A percentile compares a stretch with the other conserved stretches of the same genome.
phyloP scores from a whole-genome alignment of 768 basidiomycete genomes.

The Suillus tomentosus region DNA sequence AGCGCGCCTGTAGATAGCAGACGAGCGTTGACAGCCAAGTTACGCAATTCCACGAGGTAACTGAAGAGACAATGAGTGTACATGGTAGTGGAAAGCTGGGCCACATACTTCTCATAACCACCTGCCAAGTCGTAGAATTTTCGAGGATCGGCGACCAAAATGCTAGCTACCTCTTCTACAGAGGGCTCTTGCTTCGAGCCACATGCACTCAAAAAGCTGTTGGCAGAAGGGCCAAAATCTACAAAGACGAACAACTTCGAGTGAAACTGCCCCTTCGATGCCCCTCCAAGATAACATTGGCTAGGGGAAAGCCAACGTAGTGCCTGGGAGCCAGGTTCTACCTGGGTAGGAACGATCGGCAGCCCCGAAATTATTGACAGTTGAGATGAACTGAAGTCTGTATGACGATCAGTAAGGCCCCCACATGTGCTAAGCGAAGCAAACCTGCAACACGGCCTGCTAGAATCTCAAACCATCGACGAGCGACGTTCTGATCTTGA shows the following conservation, averaged over 20 bases:
- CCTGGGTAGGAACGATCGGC: slow-evolving; percentile 66
- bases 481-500: slow-evolving; percentile 51
- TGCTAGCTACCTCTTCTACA: slow-evolving; percentile 76
- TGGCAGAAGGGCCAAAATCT: slow-evolving; percentile 82
- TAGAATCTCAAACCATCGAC: slow-evolving; percentile 67
- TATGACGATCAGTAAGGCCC: slow-evolving; percentile 7
- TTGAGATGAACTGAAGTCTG: slow-evolving; percentile 62
- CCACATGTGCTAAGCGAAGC: slow-evolving; percentile 21
- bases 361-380: slow-evolving; percentile 56
- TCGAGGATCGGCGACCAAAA: slow-evolving; percentile 66
- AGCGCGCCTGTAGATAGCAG: slow-evolving; percentile 51
- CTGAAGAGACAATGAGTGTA: slow-evolving; percentile 39
- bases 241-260: slow-evolving; percentile 86
- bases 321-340: slow-evolving; percentile 28
- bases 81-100: neutral
- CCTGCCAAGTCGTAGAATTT: slow-evolving; percentile 73
- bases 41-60: slow-evolving; percentile 79
- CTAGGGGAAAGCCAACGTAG: slow-evolving; percentile 55
- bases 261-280: slow-evolving; percentile 59
- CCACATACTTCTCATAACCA: slow-evolving; percentile 64
- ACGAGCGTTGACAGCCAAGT: slow-evolving; percentile 75
- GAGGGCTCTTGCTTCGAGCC: slow-evolving; percentile 89
- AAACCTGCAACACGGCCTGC: slow-evolving; percentile 62
- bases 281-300: slow-evolving; percentile 69
- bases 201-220: slow-evolving; percentile 81